Conservation (phyloP, 768 basidiomycete genomes). For the Goffeauzyma gilvescens region DNA sequence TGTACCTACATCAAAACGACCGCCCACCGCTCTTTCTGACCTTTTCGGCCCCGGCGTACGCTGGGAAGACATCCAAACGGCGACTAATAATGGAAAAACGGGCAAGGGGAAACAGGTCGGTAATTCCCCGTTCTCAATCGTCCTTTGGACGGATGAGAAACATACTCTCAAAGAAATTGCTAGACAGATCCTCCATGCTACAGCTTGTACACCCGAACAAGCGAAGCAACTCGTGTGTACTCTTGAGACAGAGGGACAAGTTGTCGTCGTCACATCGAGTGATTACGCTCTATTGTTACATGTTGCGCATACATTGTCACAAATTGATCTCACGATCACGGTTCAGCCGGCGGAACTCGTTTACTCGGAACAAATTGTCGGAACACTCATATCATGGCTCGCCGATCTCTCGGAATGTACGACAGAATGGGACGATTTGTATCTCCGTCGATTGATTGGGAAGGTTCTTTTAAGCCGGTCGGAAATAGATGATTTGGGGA, state of each 20-base stretch:
- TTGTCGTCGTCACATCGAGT: constrained; percentile 57
- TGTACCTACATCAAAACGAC: no score
- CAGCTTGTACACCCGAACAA: no score
- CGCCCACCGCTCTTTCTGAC: no score
- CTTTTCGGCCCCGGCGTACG: no score
- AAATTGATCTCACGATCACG: constrained; percentile 81
- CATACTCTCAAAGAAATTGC: constrained; percentile 77
- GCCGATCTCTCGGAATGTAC: constrained; percentile 19
- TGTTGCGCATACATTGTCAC: constrained; percentile 55
- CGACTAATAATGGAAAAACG: no score
- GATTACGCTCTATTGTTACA: constrained; percentile 45
- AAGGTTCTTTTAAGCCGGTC: neutral
- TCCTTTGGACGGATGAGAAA: constrained; percentile 94
- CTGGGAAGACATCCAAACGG: no score
- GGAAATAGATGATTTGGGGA: neutral
- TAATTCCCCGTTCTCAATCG: constrained; percentile 38
- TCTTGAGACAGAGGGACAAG: no score
- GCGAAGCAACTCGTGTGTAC: no score
- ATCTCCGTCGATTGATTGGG: constrained; percentile 17
- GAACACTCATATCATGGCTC: constrained; percentile 44
- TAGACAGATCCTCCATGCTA: constrained; percentile 25
- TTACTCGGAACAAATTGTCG: constrained; percentile 67
- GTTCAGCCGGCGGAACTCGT: constrained; percentile 71
- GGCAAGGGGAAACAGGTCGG: no score
- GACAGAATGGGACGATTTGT: constrained; percentile 19